Evolutionary conservation across 352 stramenopile genomes (phyloP).

Genomic region (Phytophthora pseudosyringae): DNA sequence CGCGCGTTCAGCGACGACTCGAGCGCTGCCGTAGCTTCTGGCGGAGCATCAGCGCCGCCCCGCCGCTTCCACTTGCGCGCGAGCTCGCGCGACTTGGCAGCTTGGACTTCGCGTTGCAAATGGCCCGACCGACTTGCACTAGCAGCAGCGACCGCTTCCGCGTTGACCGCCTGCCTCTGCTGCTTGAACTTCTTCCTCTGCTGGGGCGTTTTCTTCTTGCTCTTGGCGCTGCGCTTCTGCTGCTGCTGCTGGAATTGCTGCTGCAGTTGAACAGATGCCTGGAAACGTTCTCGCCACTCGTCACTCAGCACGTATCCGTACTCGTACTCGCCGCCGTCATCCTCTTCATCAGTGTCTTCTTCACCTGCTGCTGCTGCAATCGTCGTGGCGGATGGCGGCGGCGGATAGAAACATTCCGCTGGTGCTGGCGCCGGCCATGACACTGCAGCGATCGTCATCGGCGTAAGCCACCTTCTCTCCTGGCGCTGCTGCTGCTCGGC

Average conservation of each 20-base stretch:
- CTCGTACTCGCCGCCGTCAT: conserved; percentile 61
- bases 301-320: conserved; percentile 78
- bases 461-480: conserved; percentile 56
- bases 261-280: conserved; percentile 27
- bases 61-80: conserved; percentile 40
- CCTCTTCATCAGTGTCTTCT: conserved; percentile 16
- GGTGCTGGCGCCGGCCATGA: background rate
- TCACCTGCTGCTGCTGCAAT: background rate
- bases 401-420: conserved; percentile 3
- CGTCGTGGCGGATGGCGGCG: background rate
- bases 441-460: conserved; percentile 19
- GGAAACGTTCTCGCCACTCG: conserved; percentile 69
- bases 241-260: conserved; percentile 13
- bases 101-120: conserved; percentile 47
- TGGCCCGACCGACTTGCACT: conserved; percentile 38
- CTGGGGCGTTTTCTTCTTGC: conserved; percentile 22
- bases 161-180: conserved; percentile 22
- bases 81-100: conserved; percentile 45
- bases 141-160: conserved; percentile 6
- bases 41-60: background rate
- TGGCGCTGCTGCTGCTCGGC: conserved; percentile 36
- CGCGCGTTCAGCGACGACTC: conserved; percentile 58
- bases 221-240: conserved; percentile 1
- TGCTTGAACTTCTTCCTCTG: conserved; percentile 26
- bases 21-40: conserved; percentile 24